Evolutionary conservation across 2,329 filamentous ascomycete genomes (phyloP).

Genomic region (Calonectria honghensis): DNA sequence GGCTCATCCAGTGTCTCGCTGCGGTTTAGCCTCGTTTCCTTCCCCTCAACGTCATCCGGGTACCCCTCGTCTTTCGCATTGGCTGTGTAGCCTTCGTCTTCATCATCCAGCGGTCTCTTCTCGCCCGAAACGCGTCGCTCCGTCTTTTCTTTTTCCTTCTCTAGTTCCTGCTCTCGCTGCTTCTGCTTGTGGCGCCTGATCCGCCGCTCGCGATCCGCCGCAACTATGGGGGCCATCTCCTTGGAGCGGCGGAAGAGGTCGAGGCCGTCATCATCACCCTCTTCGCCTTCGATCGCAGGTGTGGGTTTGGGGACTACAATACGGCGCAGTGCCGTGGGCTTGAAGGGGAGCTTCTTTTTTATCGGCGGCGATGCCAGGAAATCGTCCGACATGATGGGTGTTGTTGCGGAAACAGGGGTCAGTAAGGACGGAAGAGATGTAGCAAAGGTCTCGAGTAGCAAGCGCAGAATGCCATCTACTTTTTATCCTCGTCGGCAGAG

Average conservation of each 20-base stretch:
- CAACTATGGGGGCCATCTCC: constrained; percentile 68
- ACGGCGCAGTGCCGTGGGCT: constrained; percentile 66
- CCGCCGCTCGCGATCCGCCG: constrained; percentile 63
- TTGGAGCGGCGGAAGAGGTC: constrained; percentile 71
- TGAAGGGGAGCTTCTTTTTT: constrained; percentile 69
- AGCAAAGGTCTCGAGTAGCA: constrained; percentile 33
- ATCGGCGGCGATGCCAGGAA: constrained; percentile 53
- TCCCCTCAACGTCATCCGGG: constrained; percentile 2
- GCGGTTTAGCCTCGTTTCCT: neutral
- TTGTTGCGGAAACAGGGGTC: constrained; percentile 8
- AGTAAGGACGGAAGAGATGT: constrained; percentile 25
- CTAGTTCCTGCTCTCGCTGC: constrained; percentile 49
- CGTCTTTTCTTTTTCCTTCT: constrained; percentile 42
- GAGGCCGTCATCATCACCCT: constrained; percentile 61
- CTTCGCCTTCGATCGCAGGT: constrained; percentile 42
- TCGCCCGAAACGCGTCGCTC: constrained; percentile 42
- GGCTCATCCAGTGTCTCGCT: constrained; percentile 40
- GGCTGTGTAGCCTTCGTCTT: constrained; percentile 40
- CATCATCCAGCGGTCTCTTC: constrained; percentile 51
- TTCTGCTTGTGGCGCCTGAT: constrained; percentile 51
- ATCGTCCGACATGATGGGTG: constrained; percentile 58
- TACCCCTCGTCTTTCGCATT: constrained; percentile 10
- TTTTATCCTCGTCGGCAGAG: constrained; percentile 4
- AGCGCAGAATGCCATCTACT: neutral
- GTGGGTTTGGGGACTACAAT: constrained; percentile 54